These are phyloP conservation scores for Biscogniauxia marginata DNA, from an alignment of 2,329 filamentous ascomycete genomes.

Conservation along the genomic window DNA sequence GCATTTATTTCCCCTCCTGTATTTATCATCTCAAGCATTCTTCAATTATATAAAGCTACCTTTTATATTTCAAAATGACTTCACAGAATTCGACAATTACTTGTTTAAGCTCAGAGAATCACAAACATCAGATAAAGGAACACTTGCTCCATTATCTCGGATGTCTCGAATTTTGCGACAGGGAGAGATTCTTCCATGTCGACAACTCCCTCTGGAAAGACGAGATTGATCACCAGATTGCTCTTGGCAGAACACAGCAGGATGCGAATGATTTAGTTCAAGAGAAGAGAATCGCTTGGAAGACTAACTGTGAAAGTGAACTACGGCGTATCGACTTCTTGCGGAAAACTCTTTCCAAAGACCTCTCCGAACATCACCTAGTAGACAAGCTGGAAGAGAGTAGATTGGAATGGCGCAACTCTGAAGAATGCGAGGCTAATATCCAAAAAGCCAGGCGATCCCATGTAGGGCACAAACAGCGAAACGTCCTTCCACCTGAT, in stretches of 20 bases:
- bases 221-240: constrained; percentile 7
- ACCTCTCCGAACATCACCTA: constrained; percentile 17
- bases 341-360: constrained; percentile 9
- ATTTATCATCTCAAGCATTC: neutral
- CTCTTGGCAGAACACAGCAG: neutral
- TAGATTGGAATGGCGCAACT: constrained; percentile 1
- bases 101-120: constrained; percentile 19
- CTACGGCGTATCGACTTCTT: constrained; percentile 21
- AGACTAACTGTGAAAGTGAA: constrained; percentile 14
- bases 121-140: constrained; percentile 19
- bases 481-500: neutral
- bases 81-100: neutral
- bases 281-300: constrained; percentile 14
- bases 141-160: constrained; percentile 26
- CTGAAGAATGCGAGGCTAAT: neutral
- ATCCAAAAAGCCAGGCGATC: constrained; percentile 1
- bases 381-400: constrained; percentile 10
- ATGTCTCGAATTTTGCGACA: constrained; percentile 20
- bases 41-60: neutral
- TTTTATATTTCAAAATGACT: neutral
- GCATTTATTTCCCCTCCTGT: neutral
- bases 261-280: neutral
- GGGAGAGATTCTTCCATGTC: constrained; percentile 11
- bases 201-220: constrained; percentile 5
- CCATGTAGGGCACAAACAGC: neutral